Evolutionary conservation across 805 yeast genomes (phyloP), one percentile per base, ranked within the genome.

Genomic region (Saturnispora besseyi): DNA sequence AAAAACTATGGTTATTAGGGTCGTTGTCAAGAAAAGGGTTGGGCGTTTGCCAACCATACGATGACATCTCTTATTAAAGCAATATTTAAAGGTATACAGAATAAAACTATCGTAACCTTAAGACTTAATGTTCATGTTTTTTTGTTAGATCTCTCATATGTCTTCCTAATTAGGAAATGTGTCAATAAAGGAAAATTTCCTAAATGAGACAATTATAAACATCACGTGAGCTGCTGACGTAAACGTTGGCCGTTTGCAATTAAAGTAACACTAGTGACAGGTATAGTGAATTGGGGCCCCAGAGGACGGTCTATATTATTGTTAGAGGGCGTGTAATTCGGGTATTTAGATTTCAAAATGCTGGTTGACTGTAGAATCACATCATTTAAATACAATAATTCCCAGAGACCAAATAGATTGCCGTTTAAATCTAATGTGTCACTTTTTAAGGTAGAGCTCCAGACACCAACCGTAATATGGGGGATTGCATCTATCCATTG

Each of bases 321-420:
- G 3, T 13, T 5, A 9, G 28, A 28, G 13, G 9, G 15, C 4
- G 29, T 15, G 5, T n/a, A 21, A 42, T 12, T 15, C 6, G 32
- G 33, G 28, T 28, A 47, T 15, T 21, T 11, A 4, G 12, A 18
- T 12, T 33, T 18, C 21, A 47, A 29, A 7, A 7, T 31, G 12
- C 24, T 12, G 4, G 8, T 9, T 6, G 32, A 18, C 12, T 41
- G 22, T n/a, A 47, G 9, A 7, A 47, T 11, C 7, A 47, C 41
- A 7, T 62, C 55, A 46, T 59, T 61, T 33, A 62, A 28, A 44
- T 58, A 62, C 33, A 50, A 51, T 9, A 58, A 50, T 45, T 62
- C 66, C 48, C 56, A 59, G 58, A 58, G 58, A 4, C 63, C 64
- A 41, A 60, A 62, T 1, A 33, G 13, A 22, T 15, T 13, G 6